Base-by-base conservation (phyloP, 2,329 filamentous ascomycete species). In the Fusarium armeniacum region DNA sequence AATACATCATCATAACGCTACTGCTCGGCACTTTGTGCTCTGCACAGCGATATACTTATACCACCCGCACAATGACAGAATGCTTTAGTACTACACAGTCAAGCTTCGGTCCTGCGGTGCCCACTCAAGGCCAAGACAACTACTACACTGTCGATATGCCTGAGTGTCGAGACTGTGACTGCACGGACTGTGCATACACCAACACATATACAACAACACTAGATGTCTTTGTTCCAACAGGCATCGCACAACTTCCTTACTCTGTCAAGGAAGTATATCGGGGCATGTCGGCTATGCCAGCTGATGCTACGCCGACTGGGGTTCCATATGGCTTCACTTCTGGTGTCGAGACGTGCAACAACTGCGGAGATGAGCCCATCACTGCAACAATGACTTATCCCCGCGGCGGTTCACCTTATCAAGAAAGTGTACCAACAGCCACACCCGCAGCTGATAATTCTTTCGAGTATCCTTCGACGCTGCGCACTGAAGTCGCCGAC, bases 321-420 rank as follows among this genome's bases (percentile, higher is more conserved):
- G 35, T 70, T 11, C 73, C 73, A 9, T 73, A 75, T 10, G 73
- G 73, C 13, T 75, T 75, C 50, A 74, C 70, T 2, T 24, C 70
- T 11, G 59, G 38, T 18, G 50, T 67, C 9, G 64, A 69, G 52
- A 71, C 62, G 7, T 75, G 73, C 44, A 67, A 46, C 3, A 59
- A 57, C 41, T 75, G 73, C 12, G 71, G 73, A 9, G 62, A 73
- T 38, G 54, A 73, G 46, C 59, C 71, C n/a, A 40, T 75, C 9
- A 52, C 50, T 26, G 71, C 65, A 46, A 75, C 71, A 22, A 70
- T 75, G 73, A 75, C 71, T 15, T 75, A 72, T 58, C 73, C 73
- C 15, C 71, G 67, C 16, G 73, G 73, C n/a, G 69, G 58, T 11
- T 62, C 49, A n/a, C 69, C 73, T 33, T 75, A 68, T 28, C 63